Conservation (phyloP, 2,329 filamentous ascomycete genomes). For the Verticillium dahliae region DNA sequence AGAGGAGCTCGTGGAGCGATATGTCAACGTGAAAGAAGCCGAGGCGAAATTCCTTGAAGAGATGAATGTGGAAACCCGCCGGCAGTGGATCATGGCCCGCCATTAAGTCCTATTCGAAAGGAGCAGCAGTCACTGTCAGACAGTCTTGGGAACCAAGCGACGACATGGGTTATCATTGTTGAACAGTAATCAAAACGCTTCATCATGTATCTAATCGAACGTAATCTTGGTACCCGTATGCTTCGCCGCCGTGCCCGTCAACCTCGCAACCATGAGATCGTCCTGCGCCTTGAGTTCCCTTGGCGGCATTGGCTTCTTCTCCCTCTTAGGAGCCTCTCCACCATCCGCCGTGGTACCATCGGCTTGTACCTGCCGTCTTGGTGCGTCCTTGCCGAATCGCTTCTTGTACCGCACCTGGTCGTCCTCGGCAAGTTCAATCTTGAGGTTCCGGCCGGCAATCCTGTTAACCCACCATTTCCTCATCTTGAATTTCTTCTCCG, state of each 20-base stretch:
- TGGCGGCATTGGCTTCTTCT: conserved; percentile 27
- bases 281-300: conserved; percentile 35
- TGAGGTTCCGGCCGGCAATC: conserved; percentile 71
- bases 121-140: not conserved
- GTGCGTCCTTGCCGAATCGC: conserved; percentile 72
- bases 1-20: conserved; percentile 45
- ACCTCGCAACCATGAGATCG: conserved; percentile 49
- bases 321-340: conserved; percentile 16
- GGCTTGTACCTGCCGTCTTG: conserved; percentile 23
- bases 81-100: conserved; percentile 58
- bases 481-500: conserved; percentile 37
- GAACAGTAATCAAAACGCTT: not conserved
- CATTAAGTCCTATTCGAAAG: conserved; percentile 36
- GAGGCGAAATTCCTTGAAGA: conserved; percentile 45
- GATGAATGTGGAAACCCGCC: conserved; percentile 41
- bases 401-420: conserved; percentile 87
- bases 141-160: not conserved
- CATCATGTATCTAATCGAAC: conserved; percentile 53
- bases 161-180: not conserved
- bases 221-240: conserved; percentile 73
- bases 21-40: conserved; percentile 49
- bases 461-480: conserved; percentile 81
- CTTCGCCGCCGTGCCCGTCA: conserved; percentile 75
- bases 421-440: conserved; percentile 92
- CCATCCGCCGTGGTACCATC: conserved; percentile 13